Conservation (phyloP, 495 filamentous ascomycete genomes). For the Aspergillus nidulans region DNA sequence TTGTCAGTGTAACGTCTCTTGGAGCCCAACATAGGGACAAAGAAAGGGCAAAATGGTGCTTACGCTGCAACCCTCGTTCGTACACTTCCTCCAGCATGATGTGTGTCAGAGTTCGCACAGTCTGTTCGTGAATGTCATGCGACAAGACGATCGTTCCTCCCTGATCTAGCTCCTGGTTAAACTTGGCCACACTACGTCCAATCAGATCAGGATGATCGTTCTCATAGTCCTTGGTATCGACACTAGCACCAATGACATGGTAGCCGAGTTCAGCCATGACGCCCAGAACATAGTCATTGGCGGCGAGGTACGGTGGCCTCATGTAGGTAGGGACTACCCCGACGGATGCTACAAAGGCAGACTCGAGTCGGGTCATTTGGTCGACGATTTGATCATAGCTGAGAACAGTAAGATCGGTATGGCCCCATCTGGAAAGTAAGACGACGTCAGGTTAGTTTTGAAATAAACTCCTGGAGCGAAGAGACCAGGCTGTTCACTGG, state of each 20-base stretch:
- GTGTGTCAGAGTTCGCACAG: conserved; percentile 33
- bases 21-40: background rate
- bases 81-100: conserved; percentile 34
- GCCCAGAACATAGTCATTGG: conserved; percentile 24
- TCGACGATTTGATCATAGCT: conserved; percentile 48
- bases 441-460: background rate
- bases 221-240: conserved; percentile 45
- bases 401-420: conserved; percentile 55
- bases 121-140: conserved; percentile 43
- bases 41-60: conserved; percentile 10
- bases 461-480: background rate
- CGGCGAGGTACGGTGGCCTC: conserved; percentile 39
- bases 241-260: conserved; percentile 40
- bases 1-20: conserved; percentile 4
- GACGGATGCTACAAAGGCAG: conserved; percentile 62
- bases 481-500: background rate
- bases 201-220: conserved; percentile 30
- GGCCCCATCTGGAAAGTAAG: conserved; percentile 42
- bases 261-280: conserved; percentile 39
- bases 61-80: conserved; percentile 29
- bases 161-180: conserved; percentile 24
- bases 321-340: conserved; percentile 77
- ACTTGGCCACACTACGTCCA: conserved; percentile 28
- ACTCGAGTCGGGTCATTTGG: conserved; percentile 69
- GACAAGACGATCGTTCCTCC: conserved; percentile 37